Conservation (phyloP, 805 yeast genomes). For the Metschnikowia gruessii region DNA sequence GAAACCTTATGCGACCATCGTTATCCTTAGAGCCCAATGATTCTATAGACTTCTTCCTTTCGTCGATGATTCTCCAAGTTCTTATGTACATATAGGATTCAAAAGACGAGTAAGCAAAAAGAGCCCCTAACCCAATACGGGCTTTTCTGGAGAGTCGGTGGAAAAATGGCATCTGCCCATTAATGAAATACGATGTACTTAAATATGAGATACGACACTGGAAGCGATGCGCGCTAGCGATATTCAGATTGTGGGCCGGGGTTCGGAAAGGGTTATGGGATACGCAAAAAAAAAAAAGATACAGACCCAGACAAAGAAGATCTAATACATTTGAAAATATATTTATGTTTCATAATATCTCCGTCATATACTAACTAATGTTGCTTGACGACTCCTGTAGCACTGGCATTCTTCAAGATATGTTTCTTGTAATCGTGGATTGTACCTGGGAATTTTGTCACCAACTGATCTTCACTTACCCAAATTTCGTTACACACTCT, state of each 20-base stretch:
- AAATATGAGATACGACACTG: not conserved
- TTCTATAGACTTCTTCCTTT: conserved; percentile 8
- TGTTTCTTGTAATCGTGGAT: conserved; percentile 89
- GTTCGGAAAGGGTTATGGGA: no score
- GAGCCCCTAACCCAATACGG: conserved; percentile 42
- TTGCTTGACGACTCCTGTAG: conserved; percentile 85
- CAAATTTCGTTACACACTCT: conserved; percentile 90
- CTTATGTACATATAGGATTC: conserved; percentile 58
- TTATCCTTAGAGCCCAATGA: not conserved
- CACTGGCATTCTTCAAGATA: conserved; percentile 73
- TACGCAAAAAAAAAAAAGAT: no score
- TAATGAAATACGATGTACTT: no score
- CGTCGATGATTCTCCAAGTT: conserved; percentile 53
- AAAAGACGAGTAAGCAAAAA: conserved; percentile 59
- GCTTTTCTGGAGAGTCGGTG: conserved; percentile 27
- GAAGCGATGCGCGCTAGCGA: not conserved
- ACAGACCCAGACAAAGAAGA: no score
- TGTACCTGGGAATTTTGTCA: conserved; percentile 72
- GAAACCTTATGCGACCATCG: conserved; percentile 22
- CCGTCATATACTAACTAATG: conserved; percentile 44
- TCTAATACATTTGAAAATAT: not conserved
- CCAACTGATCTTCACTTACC: conserved; percentile 88
- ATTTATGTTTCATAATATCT: not conserved
- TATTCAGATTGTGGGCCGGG: not conserved
- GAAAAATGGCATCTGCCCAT: conserved; percentile 5